Evolutionary conservation across 805 yeast genomes (phyloP), one percentile per base, ranked within the genome.

Genomic region (Zygosaccharomyces lentus): DNA sequence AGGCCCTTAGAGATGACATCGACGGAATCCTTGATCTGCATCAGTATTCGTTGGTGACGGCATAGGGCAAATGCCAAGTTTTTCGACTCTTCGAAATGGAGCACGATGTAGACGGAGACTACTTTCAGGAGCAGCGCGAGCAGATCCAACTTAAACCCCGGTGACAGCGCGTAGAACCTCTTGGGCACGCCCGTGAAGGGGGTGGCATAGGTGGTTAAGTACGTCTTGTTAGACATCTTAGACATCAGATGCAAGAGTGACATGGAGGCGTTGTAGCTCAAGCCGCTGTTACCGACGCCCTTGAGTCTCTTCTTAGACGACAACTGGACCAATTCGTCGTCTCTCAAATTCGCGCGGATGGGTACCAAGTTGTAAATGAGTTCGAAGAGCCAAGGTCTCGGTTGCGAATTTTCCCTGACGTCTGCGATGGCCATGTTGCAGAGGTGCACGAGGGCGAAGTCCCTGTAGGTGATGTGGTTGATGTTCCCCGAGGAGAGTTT

Each of bases 351-450:
- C 3, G 56, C 41, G 16, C 66, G 64, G 10, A 73, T 57, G 2
- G 78, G 80, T 10, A 85, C 65, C 41, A 83, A 56, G 57, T 85
- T 84, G 63, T 81, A 83, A 7, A 84, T 60, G 41, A 77, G 69
- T 56, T 84, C 85, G 41, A 77, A 74, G 30, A 80, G 63, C 9
- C 80, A 74, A 0, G 80, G 74, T 15, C 59, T 57, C 12, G 62
- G 57, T 23, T 57, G 55, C 7, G 39, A 13, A 41, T 64, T 64
- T n/a, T 43, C 50, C 3, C 77, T 64, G 10, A 73, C 56, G 50
- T 72, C 71, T 23, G 63, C 45, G 15, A 60, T 51, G 5, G 80
- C 53, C 29, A 76, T 55, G 19, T 66, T 66, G 37, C 80, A 73
- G 5, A 79, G 58, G 39, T 81, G 85, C 5, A 74, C 68, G 0